Percentiles rank a stretch among this genome's conserved stretches.
Evolutionary conservation across 352 stramenopile species (phyloP).

Genomic region (Plasmopara halstedii): DNA sequence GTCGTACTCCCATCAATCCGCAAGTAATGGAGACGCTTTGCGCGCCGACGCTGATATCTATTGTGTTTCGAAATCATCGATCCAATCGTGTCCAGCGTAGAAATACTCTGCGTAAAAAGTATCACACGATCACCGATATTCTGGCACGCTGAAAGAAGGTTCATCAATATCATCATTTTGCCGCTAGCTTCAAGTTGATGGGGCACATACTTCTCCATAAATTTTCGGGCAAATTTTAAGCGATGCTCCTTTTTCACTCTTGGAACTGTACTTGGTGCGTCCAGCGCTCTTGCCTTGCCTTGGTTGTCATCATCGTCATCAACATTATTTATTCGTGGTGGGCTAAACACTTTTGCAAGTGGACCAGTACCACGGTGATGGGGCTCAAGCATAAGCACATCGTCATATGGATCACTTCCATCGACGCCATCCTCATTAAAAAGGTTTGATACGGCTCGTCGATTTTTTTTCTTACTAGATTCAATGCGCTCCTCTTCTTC

Average conservation of each 20-base stretch:
- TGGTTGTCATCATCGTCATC: conserved; percentile 28
- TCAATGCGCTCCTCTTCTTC: conserved; percentile 45
- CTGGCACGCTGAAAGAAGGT: conserved; percentile 63
- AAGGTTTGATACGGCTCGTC: conserved; percentile 15
- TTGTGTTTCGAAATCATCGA: conserved; percentile 65
- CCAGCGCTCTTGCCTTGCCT: conserved; percentile 31
- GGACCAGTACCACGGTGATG: background rate
- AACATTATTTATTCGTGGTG: conserved; percentile 9
- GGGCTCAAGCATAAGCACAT: conserved; percentile 2
- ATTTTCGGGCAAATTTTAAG: conserved; percentile 59
- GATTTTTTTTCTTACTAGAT: conserved; percentile 26
- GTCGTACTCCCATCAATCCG: conserved; percentile 80
- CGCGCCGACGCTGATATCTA: conserved; percentile 32
- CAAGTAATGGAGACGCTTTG: conserved; percentile 50
- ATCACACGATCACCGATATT: conserved; percentile 77
- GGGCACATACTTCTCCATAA: conserved; percentile 50
- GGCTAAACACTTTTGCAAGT: background rate
- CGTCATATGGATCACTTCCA: conserved; percentile 34
- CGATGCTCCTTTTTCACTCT: conserved; percentile 30
- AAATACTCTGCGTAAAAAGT: conserved; percentile 86
- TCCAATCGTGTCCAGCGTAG: conserved; percentile 75
- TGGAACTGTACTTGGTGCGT: conserved; percentile 5
- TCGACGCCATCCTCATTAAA: conserved; percentile 52
- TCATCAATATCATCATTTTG: conserved; percentile 85
- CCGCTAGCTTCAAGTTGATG: conserved; percentile 60